Evolutionary conservation across 345 rosid species (phyloP), one percentile per base, ranked within the genome.

Genomic region (Melaleuca quinquenervia): DNA sequence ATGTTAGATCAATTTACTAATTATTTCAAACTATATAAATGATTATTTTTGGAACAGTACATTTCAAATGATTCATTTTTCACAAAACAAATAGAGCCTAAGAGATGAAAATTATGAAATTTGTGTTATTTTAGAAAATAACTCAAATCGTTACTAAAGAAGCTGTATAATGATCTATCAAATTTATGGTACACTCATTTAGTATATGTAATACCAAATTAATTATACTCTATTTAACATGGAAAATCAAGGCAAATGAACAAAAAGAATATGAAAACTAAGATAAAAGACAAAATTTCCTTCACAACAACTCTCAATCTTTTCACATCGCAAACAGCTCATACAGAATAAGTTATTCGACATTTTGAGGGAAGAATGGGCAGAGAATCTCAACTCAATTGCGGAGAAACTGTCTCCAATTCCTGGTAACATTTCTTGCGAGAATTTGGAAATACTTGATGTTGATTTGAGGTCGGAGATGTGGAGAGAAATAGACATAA

Each of bases 401-500:
- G 75, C 85, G 1, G 85, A 51, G 54, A 91, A 88, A 45, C 52
- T 89, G 3, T 58, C 45, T 9, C 56, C 87, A 4, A 83, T 93
- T 2, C 49, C 89, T 3, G 94, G 94, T 6, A 93, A 92, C 45
- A 56, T 91, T 11, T 58, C 85, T 24, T 76, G 9, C 6, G 87
- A 84, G 20, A 83, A 91, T 13, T 64, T 92, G 60, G 94, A 91
- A 52, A 21, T 93, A 0, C 64, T 27, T 6, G 90, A 90, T 26
- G 36, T 41, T 6, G 51, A 84, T 2, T n/a, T 92, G 84, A 85
- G 32, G 60, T 86, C 88, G 50, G 75, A 89, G 50, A 91, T 93
- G 89, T 75, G 36, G 74, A 84, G 15, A 22, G 86, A 90, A 55
- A 32, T 91, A 22, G 94, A 93, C 3, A 53, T 86, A 21, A 85